Percentiles rank a stretch among this genome's conserved stretches.
These are phyloP conservation scores for Wickerhamiella brachini DNA, from an alignment of 805 yeast genomes.

Conservation along the genomic window DNA sequence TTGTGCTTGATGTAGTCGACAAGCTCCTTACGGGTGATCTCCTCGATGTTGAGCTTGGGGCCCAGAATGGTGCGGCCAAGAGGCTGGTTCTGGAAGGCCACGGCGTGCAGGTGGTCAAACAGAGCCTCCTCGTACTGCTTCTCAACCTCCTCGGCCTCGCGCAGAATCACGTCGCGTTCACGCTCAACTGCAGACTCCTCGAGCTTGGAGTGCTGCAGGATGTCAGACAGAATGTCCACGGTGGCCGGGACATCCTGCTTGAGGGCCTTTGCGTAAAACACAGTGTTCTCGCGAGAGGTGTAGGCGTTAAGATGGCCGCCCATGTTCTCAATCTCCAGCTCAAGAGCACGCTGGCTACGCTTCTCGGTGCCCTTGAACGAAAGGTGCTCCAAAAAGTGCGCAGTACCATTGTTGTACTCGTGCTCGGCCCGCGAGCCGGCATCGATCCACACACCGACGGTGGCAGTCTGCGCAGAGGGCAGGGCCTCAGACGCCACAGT, in stretches of 20 bases:
- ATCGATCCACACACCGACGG: slow-evolving; percentile 97
- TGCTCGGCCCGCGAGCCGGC: slow-evolving; percentile 97
- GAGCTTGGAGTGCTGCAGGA: slow-evolving; percentile 71
- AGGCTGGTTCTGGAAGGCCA: slow-evolving; percentile 80
- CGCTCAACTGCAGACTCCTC: slow-evolving; percentile 80
- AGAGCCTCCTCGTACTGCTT: slow-evolving; percentile 98
- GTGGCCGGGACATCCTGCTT: slow-evolving; percentile 69
- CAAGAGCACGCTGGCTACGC: slow-evolving; percentile 71
- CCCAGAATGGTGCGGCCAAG: slow-evolving; percentile 94
- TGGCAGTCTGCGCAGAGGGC: slow-evolving; percentile 85
- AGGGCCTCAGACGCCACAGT: slow-evolving; percentile 85
- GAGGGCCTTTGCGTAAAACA: slow-evolving; percentile 83
- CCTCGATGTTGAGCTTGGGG: slow-evolving; percentile 75
- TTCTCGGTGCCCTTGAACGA: slow-evolving; percentile 88
- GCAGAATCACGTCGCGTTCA: slow-evolving; percentile 89
- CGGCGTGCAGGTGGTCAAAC: slow-evolving; percentile 90
- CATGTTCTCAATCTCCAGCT: slow-evolving; percentile 85
- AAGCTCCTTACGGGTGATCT: slow-evolving; percentile 65
- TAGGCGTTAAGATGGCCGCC: slow-evolving; percentile 98
- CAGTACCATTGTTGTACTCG: slow-evolving; percentile 77
- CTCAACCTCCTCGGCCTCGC: slow-evolving; percentile 96
- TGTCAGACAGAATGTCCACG: slow-evolving; percentile 79
- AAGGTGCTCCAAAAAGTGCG: slow-evolving; percentile 91
- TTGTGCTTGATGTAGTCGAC: slow-evolving; percentile 67
- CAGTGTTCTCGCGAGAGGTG: slow-evolving; percentile 95